Base-by-base conservation (phyloP, 108 stramenopile species). In the Asterionellopsis glacialis region DNA sequence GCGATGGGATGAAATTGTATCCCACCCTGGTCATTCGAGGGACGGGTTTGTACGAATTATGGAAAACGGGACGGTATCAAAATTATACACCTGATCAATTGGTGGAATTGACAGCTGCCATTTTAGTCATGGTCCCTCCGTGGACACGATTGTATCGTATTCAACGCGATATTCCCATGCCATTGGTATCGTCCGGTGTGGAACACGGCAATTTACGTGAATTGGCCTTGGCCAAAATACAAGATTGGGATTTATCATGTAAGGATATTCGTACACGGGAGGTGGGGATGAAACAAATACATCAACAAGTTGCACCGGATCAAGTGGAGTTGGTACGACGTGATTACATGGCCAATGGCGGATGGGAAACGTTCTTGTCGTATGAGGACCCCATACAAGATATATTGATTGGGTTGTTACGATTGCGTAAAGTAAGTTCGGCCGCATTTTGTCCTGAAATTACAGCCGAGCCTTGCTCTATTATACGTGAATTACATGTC, bases 121-220 rank as follows among this genome's bases (percentile, higher is more conserved):
- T 96, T 14, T 63, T 96, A 68, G 85, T 85, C 49, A 69, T 94
- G 57, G 94, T 98, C 2, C 97, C 95, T 39, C 97, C 97, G 0
- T 98, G 97, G 97, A 95, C 92, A 5, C 85, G 97, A 24, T 73
- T 98, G 59, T 96, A 98, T 72, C 72, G 97, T 14, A 93, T 98
- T 52, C 95, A 96, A 65, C 87, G 97, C 11, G 97, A 98, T 70
- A 98, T 98, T 65, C 90, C 96, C 57, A 97, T 97, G 96, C 96
- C 96, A 3, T 70, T 97, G 41, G 94, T 97, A 39, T 83, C 84
- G 50, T 87, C 87, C 24, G 96, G 96, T 11, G 96, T 97, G 9
- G 96, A 97, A 64, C 91, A 97, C 59, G 96, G 96, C 15, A 95
- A 97, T 65, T 63, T 97, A 18, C 82, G 96, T 41, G 94, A 97